Conservation (phyloP, 179 eudicot genomes). For the Amaranthus tricolor region DNA sequence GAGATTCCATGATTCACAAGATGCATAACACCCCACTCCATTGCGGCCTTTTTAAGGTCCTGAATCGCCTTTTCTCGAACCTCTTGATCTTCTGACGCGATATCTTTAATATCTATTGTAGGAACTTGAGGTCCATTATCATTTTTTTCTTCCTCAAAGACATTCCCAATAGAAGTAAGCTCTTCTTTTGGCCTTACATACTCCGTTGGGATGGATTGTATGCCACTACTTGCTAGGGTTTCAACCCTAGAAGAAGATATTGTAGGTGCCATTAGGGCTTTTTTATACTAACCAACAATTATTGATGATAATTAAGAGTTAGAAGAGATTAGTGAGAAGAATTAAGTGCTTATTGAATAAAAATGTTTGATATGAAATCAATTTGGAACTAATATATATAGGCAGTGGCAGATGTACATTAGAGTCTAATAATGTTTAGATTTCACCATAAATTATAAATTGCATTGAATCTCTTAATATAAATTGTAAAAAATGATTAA, state of each 20-base stretch:
- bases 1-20: constrained; percentile 80
- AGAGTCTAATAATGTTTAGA: background rate
- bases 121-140: constrained; percentile 73
- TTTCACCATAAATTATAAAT: background rate
- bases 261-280: constrained; percentile 27
- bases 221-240: constrained; percentile 62
- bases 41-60: constrained; percentile 60
- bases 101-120: constrained; percentile 52
- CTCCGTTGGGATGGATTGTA: constrained; percentile 71
- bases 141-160: constrained; percentile 70
- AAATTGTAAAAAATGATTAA: background rate
- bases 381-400: constrained; percentile 5
- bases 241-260: constrained; percentile 57
- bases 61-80: constrained; percentile 49
- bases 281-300: background rate
- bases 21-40: constrained; percentile 94
- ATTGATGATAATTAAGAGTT: background rate
- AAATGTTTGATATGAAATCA: constrained; percentile 3
- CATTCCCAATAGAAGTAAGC: constrained; percentile 56
- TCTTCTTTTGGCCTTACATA: constrained; percentile 75
- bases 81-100: constrained; percentile 50
- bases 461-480: no score
- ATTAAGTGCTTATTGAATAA: no score
- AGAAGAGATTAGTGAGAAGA: background rate
- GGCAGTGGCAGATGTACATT: background rate